Evolutionary conservation across 768 basidiomycete species (phyloP), one percentile per base, ranked within the genome.

Genomic region (Paxillus rubicundulus): DNA sequence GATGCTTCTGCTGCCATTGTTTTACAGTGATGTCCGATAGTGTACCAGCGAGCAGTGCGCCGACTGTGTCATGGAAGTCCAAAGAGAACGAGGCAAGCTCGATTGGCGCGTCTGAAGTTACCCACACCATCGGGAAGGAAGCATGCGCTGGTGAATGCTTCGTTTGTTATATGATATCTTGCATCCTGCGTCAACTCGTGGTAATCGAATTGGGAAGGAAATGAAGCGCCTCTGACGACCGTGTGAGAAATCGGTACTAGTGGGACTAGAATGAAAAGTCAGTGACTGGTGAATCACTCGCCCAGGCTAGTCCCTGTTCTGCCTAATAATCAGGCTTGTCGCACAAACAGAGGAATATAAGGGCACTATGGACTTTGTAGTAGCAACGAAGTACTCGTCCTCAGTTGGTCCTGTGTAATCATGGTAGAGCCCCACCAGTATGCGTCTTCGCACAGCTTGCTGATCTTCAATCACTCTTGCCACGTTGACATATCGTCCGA

Each of bases 61-160:
- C 82, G 47, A 82, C 81, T 84, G 33, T 45, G 20, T 5, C 14
- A 2, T 37, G 12, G 24, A n/a, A 17, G 9, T 9, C 8, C 34
- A 39, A 24, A 10, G 7, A 21, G 14, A 21, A 10, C 33, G 33
- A 14, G 30, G 30, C 8, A 7, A 38, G 37, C 17, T 18, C 6
- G 16, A 38, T 17, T 18, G 44, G 47, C 16, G 71, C 82, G 18
- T 47, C 84, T 66, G 53, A 81, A 75, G 57, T 82, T 82, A 9
- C 84, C 85, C 12, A 84, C 36, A 3, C 84, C 85, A n/a, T 70
- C 65, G 0, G 83, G 84, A 1, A 84, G 62, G 68, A 84, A 85
- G 56, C 81, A 82, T 0, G 78, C 75, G 4, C 85, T 82, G 43
- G 86, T 75, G 12, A 82, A 50, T 0, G 78, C 81, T 57, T 81